phyloP scores from a whole-genome alignment of 2,329 filamentous ascomycete genomes.

The Aspergillus clavatus region DNA sequence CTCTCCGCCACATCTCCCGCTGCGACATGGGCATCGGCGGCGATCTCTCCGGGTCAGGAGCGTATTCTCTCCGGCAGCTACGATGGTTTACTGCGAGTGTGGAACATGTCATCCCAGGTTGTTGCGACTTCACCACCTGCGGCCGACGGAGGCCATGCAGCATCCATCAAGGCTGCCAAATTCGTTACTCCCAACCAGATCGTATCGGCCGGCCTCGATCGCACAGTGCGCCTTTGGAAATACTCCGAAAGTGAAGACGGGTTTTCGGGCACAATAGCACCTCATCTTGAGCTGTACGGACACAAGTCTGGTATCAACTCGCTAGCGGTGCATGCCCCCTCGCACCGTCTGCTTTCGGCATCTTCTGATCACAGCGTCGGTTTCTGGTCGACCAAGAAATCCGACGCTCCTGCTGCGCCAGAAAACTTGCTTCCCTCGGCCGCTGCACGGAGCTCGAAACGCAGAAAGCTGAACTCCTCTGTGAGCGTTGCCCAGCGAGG shows the following conservation, averaged over 20 bases:
- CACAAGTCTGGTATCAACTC: conserved; percentile 71
- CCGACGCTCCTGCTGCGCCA: conserved; percentile 69
- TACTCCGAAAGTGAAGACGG: conserved; percentile 64
- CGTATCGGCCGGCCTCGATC: conserved; percentile 77
- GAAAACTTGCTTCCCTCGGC: conserved; percentile 63
- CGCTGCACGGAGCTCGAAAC: conserved; percentile 62
- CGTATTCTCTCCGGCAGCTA: conserved; percentile 88
- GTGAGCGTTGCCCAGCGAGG: conserved; percentile 65
- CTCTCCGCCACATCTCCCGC: conserved; percentile 63
- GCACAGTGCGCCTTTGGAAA: conserved; percentile 84
- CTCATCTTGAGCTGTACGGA: conserved; percentile 75
- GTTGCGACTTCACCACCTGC: conserved; percentile 68
- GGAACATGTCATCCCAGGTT: conserved; percentile 83
- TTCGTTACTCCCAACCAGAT: conserved; percentile 76
- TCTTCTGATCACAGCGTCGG: conserved; percentile 78
- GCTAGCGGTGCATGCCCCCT: conserved; percentile 67
- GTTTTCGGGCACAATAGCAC: conserved; percentile 60
- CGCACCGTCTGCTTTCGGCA: conserved; percentile 76
- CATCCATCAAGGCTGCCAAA: conserved; percentile 73
- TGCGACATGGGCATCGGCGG: conserved; percentile 52
- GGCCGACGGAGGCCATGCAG: conserved; percentile 66
- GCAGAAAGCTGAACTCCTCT: conserved; percentile 65
- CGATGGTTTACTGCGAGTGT: conserved; percentile 81
- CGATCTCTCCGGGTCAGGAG: conserved; percentile 53
- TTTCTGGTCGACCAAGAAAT: conserved; percentile 81